These are phyloP conservation scores for Syzygium malaccense DNA, from an alignment of 441 rosid genomes.

Conservation along the genomic window DNA sequence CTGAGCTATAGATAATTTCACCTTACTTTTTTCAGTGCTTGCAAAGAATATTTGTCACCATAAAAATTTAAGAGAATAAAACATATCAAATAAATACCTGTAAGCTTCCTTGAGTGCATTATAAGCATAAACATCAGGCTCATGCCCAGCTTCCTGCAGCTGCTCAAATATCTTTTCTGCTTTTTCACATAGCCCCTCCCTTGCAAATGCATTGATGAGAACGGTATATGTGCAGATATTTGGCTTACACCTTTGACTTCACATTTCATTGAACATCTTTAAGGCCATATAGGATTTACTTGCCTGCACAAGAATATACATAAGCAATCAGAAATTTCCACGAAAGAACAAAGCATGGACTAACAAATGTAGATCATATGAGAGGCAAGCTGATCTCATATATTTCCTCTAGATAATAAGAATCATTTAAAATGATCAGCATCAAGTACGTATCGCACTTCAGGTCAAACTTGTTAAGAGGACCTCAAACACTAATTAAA, in stretches of 20 bases:
- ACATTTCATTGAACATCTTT: constrained; percentile 78
- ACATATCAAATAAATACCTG: constrained; percentile 33
- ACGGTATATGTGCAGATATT: constrained; percentile 87
- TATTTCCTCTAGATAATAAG: neutral
- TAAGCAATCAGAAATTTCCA: neutral
- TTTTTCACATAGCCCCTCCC: constrained; percentile 93
- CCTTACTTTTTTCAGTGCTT: neutral
- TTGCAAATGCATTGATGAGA: constrained; percentile 85
- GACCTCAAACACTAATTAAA: neutral
- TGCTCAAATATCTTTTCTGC: constrained; percentile 92
- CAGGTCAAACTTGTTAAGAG: neutral
- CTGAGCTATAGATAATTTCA: neutral
- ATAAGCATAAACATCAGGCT: constrained; percentile 87
- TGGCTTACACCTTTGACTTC: constrained; percentile 64
- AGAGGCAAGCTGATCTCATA: neutral
- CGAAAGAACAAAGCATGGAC: neutral
- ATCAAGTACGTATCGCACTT: neutral
- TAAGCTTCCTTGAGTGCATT: constrained; percentile 94
- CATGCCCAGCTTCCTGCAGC: constrained; percentile 78
- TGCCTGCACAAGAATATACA: constrained; percentile 33
- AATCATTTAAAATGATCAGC: neutral
- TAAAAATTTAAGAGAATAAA: neutral
- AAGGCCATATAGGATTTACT: constrained; percentile 74
- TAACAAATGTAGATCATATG: too few relatives aligned
- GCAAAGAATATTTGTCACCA: neutral